A percentile compares a stretch with the other conserved stretches of the same genome.
phyloP scores from a whole-genome alignment of 129 eudicot genomes.

The Flaveria brownii region DNA sequence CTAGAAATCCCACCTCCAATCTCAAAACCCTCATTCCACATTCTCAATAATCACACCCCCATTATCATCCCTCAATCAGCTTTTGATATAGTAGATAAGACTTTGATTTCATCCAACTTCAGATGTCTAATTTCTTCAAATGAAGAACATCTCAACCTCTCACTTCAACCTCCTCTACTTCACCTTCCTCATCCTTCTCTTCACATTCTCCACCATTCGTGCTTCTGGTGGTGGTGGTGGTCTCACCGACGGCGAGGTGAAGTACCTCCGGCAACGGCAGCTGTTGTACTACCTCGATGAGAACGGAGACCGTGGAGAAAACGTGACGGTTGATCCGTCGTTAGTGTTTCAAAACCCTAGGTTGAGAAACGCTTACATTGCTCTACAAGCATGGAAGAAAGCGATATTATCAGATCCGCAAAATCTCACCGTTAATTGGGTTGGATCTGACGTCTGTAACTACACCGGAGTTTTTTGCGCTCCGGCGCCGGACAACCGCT shows the following conservation, averaged over 20 bases:
- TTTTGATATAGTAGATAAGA: no score
- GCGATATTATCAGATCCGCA: conserved; percentile 87
- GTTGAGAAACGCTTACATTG: conserved; percentile 73
- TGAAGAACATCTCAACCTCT: conserved; percentile 10
- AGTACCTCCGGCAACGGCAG: conserved; percentile 59
- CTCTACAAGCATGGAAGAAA: conserved; percentile 89
- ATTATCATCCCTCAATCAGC: no score
- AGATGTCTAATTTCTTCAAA: conserved; percentile 50
- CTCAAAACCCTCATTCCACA: conserved; percentile 27
- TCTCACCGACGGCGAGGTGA: conserved; percentile 55
- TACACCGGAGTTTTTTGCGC: conserved; percentile 82
- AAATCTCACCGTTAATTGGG: conserved; percentile 70
- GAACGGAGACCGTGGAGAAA: conserved; percentile 80
- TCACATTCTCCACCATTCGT: not conserved
- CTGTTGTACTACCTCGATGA: conserved; percentile 72
- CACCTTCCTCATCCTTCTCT: not conserved
- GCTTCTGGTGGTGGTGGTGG: not conserved
- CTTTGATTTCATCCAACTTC: conserved; percentile 16
- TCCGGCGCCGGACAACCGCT: conserved; percentile 48
- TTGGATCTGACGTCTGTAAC: conserved; percentile 70
- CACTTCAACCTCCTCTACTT: not conserved
- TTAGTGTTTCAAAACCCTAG: conserved; percentile 60
- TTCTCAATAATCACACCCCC: not conserved
- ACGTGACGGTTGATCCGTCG: conserved; percentile 62
- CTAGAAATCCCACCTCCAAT: conserved; percentile 51